These are phyloP conservation scores for Colletotrichum noveboracense DNA, from an alignment of 2,329 filamentous ascomycete genomes.

Conservation along the genomic window DNA sequence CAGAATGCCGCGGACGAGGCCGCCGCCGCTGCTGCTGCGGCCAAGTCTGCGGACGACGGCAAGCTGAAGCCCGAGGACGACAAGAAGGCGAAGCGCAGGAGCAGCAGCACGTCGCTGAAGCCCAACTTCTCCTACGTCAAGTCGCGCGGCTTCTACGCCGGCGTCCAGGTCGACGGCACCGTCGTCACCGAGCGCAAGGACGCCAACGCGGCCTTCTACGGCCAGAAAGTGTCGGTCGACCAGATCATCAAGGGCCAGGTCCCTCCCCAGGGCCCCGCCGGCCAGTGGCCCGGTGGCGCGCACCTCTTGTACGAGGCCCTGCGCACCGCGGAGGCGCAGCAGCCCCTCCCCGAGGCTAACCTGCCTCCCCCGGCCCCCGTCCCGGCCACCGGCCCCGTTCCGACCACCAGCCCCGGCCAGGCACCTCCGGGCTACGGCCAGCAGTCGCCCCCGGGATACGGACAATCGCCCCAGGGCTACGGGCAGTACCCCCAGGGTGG, in stretches of 20 bases:
- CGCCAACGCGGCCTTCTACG: constrained; percentile 88
- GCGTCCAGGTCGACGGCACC: constrained; percentile 86
- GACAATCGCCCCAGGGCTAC: not conserved
- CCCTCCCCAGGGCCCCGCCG: constrained; percentile 24
- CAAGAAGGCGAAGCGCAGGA: constrained; percentile 14
- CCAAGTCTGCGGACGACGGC: constrained; percentile 29
- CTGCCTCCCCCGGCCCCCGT: constrained; percentile 14
- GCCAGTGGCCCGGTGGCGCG: constrained; percentile 38
- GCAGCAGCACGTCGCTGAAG: constrained; percentile 29
- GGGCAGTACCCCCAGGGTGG: constrained; percentile 28
- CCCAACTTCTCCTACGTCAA: constrained; percentile 78
- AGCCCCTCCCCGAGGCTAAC: constrained; percentile 20
- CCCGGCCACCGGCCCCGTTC: not conserved
- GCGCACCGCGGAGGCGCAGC: constrained; percentile 34
- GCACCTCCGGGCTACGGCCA: not conserved
- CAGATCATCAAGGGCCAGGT: constrained; percentile 54
- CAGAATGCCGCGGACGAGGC: constrained; percentile 17
- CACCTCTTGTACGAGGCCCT: constrained; percentile 34
- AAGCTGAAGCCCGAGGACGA: constrained; percentile 47
- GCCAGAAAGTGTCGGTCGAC: constrained; percentile 55
- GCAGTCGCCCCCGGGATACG: not conserved
- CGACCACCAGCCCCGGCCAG: not conserved
- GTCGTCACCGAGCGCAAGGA: constrained; percentile 86
- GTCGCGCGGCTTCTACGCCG: constrained; percentile 86
- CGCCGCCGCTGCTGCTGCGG: not conserved